Evolutionary conservation across 2,329 filamentous ascomycete genomes (phyloP).

Genomic region (Fusarium armeniacum): DNA sequence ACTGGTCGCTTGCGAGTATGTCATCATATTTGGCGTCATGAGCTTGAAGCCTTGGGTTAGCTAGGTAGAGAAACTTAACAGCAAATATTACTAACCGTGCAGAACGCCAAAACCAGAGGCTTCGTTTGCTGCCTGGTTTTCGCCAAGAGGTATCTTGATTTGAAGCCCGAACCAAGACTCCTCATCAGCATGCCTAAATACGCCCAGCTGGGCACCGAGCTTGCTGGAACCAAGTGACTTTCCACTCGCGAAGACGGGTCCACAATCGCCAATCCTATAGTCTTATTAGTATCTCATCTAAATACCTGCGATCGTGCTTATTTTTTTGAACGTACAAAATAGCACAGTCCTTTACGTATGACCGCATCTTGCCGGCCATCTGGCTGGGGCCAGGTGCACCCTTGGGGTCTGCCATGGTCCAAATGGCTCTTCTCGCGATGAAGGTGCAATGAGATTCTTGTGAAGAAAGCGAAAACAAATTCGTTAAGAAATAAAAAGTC

Average conservation of each 20-base stretch:
- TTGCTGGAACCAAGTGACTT: conserved; percentile 2
- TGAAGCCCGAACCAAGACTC: conserved; percentile 3
- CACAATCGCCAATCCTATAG: conserved; percentile 8
- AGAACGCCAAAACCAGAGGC: conserved; percentile 14
- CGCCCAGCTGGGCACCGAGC: not conserved
- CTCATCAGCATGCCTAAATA: not conserved
- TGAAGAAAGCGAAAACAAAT: too few relatives aligned
- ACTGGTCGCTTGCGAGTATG: not conserved
- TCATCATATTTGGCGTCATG: not conserved
- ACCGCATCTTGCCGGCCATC: too few relatives aligned
- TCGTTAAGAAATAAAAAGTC: too few relatives aligned
- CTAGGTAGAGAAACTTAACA: too few relatives aligned
- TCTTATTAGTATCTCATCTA: too few relatives aligned
- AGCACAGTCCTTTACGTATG: not conserved
- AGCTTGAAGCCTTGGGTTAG: not conserved
- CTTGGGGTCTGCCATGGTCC: too few relatives aligned
- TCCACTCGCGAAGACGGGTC: conserved; percentile 16
- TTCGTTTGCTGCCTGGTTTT: conserved; percentile 5
- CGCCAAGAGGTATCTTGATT: not conserved
- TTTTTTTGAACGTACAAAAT: not conserved
- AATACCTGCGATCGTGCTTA: too few relatives aligned
- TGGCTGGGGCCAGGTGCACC: too few relatives aligned
- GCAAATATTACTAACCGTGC: not conserved
- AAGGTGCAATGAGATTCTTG: too few relatives aligned
- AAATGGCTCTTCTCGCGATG: too few relatives aligned